Conservation (phyloP, 2,329 filamentous ascomycete species). For the Macrophomina phaseolina region DNA sequence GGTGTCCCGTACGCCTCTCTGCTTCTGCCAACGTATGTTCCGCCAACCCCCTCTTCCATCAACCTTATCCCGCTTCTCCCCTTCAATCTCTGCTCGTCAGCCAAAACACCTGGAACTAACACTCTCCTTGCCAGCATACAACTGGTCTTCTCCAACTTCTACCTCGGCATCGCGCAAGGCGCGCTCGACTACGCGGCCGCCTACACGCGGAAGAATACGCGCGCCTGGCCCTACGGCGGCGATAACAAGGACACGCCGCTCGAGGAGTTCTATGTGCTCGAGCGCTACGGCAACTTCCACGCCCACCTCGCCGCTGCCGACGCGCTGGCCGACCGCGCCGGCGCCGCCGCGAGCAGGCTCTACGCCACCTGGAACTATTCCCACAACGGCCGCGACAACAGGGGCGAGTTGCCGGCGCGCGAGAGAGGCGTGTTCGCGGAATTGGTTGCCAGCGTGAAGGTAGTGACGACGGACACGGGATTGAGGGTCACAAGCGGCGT, state of each 20-base stretch:
- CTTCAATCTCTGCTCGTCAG: no score
- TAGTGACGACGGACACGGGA: conserved; percentile 66
- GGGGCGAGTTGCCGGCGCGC: conserved; percentile 55
- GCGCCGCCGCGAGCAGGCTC: conserved; percentile 54
- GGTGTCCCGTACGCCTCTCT: conserved; percentile 61
- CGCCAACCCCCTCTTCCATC: background rate
- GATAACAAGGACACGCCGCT: conserved; percentile 65
- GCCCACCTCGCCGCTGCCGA: conserved; percentile 67
- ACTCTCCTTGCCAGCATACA: conserved; percentile 55
- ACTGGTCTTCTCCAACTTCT: conserved; percentile 70
- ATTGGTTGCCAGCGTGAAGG: conserved; percentile 67
- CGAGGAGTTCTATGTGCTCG: conserved; percentile 70
- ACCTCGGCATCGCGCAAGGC: conserved; percentile 67
- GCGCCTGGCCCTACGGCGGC: conserved; percentile 68
- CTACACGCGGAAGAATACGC: conserved; percentile 63
- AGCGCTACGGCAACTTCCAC: conserved; percentile 68
- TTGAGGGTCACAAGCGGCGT: conserved; percentile 65
- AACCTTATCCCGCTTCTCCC: background rate
- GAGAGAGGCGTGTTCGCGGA: conserved; percentile 67
- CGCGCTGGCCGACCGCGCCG: conserved; percentile 63
- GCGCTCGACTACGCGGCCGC: conserved; percentile 60
- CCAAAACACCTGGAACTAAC: background rate
- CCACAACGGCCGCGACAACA: conserved; percentile 33
- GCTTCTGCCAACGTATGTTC: conserved; percentile 59
- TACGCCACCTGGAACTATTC: conserved; percentile 50